Percentiles rank a stretch among this genome's conserved stretches.
These are phyloP conservation scores for Pythium periplocum DNA, from an alignment of 352 stramenopile genomes.

Conservation along the genomic window DNA sequence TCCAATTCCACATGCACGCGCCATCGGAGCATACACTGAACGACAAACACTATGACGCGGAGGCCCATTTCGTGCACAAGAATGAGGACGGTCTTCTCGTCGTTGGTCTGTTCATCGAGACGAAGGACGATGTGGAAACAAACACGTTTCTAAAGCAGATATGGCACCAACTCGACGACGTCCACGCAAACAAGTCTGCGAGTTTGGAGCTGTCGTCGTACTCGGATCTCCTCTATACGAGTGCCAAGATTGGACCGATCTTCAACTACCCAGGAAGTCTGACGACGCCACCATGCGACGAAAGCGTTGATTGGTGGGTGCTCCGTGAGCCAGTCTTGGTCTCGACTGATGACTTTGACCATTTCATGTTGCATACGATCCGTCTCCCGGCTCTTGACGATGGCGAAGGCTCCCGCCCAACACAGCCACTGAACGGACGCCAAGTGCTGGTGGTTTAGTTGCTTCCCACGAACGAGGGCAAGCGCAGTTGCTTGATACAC, in stretches of 20 bases:
- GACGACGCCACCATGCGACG: conserved; percentile 24
- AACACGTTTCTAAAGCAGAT: conserved; percentile 5
- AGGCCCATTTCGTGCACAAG: conserved; percentile 43
- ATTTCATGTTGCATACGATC: conserved; percentile 9
- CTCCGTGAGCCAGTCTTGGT: conserved; percentile 12
- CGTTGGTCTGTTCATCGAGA: conserved; percentile 24
- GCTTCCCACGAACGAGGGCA: too few species aligned
- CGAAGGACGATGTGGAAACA: conserved; percentile 3
- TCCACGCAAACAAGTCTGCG: conserved; percentile 1
- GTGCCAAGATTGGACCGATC: conserved; percentile 11
- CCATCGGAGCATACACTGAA: conserved; percentile 40
- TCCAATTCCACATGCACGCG: conserved; percentile 41
- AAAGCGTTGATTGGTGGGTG: conserved; percentile 31
- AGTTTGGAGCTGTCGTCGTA: conserved; percentile 20
- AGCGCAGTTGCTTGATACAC: too few species aligned
- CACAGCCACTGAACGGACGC: conserved; percentile 19
- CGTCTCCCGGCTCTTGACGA: conserved; percentile 12
- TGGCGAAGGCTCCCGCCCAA: conserved; percentile 12
- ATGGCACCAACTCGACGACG: conserved; percentile 7
- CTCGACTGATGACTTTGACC: conserved; percentile 11
- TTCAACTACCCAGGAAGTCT: conserved; percentile 27
- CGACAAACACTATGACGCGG: conserved; percentile 22
- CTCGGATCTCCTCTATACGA: conserved; percentile 16
- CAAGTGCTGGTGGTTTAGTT: conserved; percentile 4
- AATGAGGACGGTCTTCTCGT: conserved; percentile 21